Base-by-base conservation (phyloP, 1,284 basidiomycete genomes). In the Leccinum subrobustum region DNA sequence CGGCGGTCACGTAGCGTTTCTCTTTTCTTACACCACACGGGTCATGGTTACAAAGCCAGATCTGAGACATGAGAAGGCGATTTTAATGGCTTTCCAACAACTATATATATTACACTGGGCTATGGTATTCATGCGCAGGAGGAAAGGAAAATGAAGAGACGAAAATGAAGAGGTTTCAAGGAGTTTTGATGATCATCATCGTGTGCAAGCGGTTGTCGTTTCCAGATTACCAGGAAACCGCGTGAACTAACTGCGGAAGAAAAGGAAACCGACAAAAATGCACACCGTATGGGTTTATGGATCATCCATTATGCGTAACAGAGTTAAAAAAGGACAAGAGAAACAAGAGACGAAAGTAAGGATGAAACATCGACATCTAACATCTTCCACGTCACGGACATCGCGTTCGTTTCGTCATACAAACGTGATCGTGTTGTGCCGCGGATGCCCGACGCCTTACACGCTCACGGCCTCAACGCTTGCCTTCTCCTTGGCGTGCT, bases 401-500 rank as follows among this genome's bases (percentile, higher is more conserved):
- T 42, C 8, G 31, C 25, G 51, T n/a, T 23, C 20, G 31, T 6
- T 20, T 35, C 31, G 12, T 33, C 57, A 16, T 14, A 59, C 31
- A 25, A 42, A 35, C 50, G 37, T 4, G 33, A 48, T 23, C 23
- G 14, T 11, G 48, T 12, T 25, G 48, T 25, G 48, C 20, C 48
- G 25, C 8, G 4, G 6, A 23, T 23, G 48, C 23, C 25, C 48
- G 20, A 50, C 23, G 3, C 16, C n/a, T 57, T 20, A 67, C 4
- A 65, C 65, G 27, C 58, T 65, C 29, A 6, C 53, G 1, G 57
- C 48, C n/a, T 69, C 63, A 2, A 33, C n/a, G 4, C 37, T 47
- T 0, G 1, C 57, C 25, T 71, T 60, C 4, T 71, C 67, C 39
- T 39, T 58, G 25, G 33, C 27, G 37, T 61, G 61, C 3, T 58